Percentiles rank a stretch among this genome's conserved stretches.
These are phyloP conservation scores for Sugiyamaella grinbergsii DNA, from an alignment of 1,139 yeast genomes.

Conservation along the genomic window DNA sequence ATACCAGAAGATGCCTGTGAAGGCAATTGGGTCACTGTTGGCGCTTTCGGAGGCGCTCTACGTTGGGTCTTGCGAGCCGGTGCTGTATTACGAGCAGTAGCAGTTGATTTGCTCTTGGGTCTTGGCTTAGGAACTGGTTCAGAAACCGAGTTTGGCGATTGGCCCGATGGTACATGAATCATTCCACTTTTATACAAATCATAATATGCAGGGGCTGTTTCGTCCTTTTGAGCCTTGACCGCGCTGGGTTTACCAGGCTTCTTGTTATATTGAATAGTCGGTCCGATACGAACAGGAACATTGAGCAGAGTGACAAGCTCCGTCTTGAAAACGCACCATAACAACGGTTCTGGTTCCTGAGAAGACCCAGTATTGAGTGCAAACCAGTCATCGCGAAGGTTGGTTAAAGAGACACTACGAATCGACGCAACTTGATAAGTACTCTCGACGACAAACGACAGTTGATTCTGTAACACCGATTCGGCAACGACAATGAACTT, in stretches of 20 bases:
- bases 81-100: constrained; percentile 24
- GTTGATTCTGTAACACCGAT: constrained; percentile 68
- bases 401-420: constrained; percentile 67
- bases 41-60: constrained; percentile 18
- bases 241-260: constrained; percentile 78
- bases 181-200: constrained; percentile 89
- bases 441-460: constrained; percentile 66
- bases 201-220: constrained; percentile 60
- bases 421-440: constrained; percentile 63
- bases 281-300: constrained; percentile 65
- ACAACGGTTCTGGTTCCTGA: constrained; percentile 73
- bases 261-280: constrained; percentile 80
- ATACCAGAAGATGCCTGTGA: constrained; percentile 13
- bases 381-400: constrained; percentile 89
- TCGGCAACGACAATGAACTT: constrained; percentile 72
- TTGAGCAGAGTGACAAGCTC: constrained; percentile 79
- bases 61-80: constrained; percentile 35
- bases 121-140: constrained; percentile 69
- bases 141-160: constrained; percentile 68
- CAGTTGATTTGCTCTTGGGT: constrained; percentile 30
- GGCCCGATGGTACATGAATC: constrained; percentile 78
- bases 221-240: constrained; percentile 67
- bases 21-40: constrained; percentile 20
- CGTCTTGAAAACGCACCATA: constrained; percentile 84
- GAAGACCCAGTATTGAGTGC: constrained; percentile 59